Percentiles rank a stretch among this genome's conserved stretches.
Evolutionary conservation across 352 stramenopile species (phyloP).

Genomic region (Thalassiosira mediterranea): DNA sequence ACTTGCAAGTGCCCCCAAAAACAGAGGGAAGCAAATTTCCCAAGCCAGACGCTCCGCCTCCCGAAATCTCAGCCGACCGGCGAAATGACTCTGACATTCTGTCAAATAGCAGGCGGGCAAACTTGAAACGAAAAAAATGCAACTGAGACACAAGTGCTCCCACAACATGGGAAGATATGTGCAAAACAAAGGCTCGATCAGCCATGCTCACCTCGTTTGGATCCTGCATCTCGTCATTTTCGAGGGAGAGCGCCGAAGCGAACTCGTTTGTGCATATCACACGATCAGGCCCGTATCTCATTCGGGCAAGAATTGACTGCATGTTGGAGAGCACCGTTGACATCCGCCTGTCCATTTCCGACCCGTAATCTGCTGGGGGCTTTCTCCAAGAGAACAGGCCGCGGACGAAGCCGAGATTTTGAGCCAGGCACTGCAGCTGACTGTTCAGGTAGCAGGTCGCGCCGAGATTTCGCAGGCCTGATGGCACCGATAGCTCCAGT

Average conservation of each 20-base stretch:
- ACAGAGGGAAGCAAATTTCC: constrained; percentile 64
- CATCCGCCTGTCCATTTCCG: constrained; percentile 46
- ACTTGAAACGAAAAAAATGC: constrained; percentile 30
- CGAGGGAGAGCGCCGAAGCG: constrained; percentile 64
- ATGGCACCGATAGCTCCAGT: constrained; percentile 45
- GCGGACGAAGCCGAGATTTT: constrained; percentile 83
- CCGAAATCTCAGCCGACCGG: constrained; percentile 35
- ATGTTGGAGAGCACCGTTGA: constrained; percentile 65
- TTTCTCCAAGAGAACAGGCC: constrained; percentile 78
- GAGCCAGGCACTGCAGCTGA: constrained; percentile 86
- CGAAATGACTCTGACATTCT: constrained; percentile 80
- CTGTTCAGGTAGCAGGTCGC: constrained; percentile 89
- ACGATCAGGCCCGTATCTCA: constrained; percentile 64
- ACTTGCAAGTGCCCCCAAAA: constrained; percentile 57
- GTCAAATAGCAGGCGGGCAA: constrained; percentile 80
- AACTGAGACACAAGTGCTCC: neutral
- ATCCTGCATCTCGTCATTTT: constrained; percentile 84
- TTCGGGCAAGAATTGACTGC: constrained; percentile 69
- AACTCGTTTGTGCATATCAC: constrained; percentile 74
- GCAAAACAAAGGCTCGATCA: neutral
- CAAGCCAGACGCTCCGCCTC: constrained; percentile 35
- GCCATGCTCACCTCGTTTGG: constrained; percentile 72
- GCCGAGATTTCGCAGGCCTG: constrained; percentile 85
- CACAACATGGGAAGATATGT: neutral
- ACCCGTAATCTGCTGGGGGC: constrained; percentile 4